phyloP scores from a whole-genome alignment of 768 basidiomycete genomes.

The Termitomyces sp. region DNA sequence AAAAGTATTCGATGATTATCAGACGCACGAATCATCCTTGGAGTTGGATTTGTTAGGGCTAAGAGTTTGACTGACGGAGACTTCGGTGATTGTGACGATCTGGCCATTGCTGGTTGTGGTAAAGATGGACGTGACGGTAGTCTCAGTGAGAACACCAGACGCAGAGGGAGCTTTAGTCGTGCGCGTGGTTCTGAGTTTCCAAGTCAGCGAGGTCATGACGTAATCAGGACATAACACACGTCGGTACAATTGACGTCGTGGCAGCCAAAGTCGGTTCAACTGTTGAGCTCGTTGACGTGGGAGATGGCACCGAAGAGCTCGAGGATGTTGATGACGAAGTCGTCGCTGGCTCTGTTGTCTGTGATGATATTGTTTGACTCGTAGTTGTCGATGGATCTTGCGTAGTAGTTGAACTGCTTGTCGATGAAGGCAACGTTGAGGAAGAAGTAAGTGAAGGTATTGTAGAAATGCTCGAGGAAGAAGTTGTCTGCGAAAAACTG shows the following conservation, averaged over 20 bases:
- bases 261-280: slow-evolving; percentile 18
- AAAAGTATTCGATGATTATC: slow-evolving; percentile 1
- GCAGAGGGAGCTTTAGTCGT: not conserved
- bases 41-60: slow-evolving; percentile 43
- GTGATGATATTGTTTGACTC: slow-evolving; percentile 14
- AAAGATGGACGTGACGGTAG: slow-evolving; percentile 53
- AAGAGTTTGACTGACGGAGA: slow-evolving; percentile 72
- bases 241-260: slow-evolving; percentile 13
- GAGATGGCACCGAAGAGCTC: slow-evolving; percentile 20
- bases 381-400: slow-evolving; percentile 10
- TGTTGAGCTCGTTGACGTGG: slow-evolving; percentile 20
- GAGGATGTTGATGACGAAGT: slow-evolving; percentile 20
- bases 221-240: slow-evolving; percentile 21
- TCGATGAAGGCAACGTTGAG: slow-evolving; percentile 20
- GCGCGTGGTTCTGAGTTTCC: slow-evolving; percentile 3
- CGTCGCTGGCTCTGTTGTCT: slow-evolving; percentile 16
- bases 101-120: slow-evolving; percentile 55
- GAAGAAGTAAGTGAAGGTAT: slow-evolving; percentile 22
- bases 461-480: slow-evolving; percentile 24
- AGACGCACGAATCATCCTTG: slow-evolving; percentile 51
- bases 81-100: slow-evolving; percentile 57
- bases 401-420: slow-evolving; percentile 12
- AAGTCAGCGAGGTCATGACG: slow-evolving; percentile 13
- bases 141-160: slow-evolving; percentile 10
- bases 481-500: slow-evolving; percentile 15